Evolutionary conservation across 2,329 filamentous ascomycete species (phyloP).

Genomic region (Penicillium sp.): DNA sequence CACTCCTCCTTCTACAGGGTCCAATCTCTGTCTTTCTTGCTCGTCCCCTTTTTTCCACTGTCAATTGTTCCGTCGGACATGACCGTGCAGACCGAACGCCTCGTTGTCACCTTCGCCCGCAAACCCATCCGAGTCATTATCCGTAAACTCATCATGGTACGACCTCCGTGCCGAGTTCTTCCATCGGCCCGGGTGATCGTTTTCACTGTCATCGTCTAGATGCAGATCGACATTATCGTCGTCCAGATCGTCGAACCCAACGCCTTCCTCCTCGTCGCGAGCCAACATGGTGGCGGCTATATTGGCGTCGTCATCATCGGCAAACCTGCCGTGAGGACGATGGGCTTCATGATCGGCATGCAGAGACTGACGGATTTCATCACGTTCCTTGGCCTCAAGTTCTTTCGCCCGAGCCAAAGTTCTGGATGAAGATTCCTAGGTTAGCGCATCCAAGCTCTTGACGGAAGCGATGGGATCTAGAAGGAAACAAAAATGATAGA

Average conservation of each 20-base stretch:
- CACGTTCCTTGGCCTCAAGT: constrained; percentile 49
- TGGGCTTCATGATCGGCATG: constrained; percentile 36
- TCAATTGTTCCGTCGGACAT: constrained; percentile 24
- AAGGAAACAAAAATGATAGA: not conserved
- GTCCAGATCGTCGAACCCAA: constrained; percentile 43
- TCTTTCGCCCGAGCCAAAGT: constrained; percentile 50
- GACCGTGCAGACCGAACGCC: constrained; percentile 42
- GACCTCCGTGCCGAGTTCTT: constrained; percentile 33
- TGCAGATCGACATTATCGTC: constrained; percentile 42
- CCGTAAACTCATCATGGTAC: constrained; percentile 55
- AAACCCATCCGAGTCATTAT: constrained; percentile 50
- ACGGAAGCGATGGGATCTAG: not conserved
- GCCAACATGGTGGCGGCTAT: constrained; percentile 41
- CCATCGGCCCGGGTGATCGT: constrained; percentile 26
- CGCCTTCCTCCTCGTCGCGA: constrained; percentile 43
- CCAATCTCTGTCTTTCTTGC: not conserved
- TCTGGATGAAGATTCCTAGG: constrained; percentile 25
- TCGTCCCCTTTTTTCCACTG: not conserved
- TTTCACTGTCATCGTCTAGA: constrained; percentile 48
- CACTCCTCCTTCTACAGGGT: too few relatives aligned
- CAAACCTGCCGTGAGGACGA: constrained; percentile 35
- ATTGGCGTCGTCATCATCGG: constrained; percentile 41
- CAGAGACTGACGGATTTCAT: constrained; percentile 36
- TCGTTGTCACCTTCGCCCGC: constrained; percentile 43
- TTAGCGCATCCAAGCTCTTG: constrained; percentile 1